A percentile compares a stretch with the other conserved stretches of the same genome.
Evolutionary conservation across 129 eudicot species (phyloP).

Genomic region (Centrapalus pauciflorus): DNA sequence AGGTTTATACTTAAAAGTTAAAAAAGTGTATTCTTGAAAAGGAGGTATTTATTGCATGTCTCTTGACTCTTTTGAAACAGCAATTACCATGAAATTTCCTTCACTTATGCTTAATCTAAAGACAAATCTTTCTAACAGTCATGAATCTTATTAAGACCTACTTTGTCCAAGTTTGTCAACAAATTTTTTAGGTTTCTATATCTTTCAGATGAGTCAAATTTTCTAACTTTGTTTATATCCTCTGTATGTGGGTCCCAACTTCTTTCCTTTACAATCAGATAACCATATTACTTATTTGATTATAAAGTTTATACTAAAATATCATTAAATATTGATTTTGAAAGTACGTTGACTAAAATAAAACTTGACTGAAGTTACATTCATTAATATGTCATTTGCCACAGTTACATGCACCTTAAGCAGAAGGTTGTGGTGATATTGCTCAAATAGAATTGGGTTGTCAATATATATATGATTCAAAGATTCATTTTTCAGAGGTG

Average conservation of each 20-base stretch:
- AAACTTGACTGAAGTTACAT: no score
- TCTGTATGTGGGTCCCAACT: not conserved
- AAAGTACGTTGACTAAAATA: no score
- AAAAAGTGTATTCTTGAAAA: slow-evolving; percentile 5
- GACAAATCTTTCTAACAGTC: slow-evolving; percentile 5
- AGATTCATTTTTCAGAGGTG: slow-evolving; percentile 45
- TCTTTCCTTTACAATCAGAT: no score
- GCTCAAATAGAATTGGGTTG: not conserved
- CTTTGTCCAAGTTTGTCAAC: not conserved
- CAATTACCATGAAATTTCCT: slow-evolving; percentile 1
- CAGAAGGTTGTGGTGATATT: not conserved
- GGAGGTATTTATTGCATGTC: not conserved
- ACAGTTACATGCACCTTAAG: not conserved
- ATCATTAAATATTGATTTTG: no score
- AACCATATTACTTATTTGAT: no score
- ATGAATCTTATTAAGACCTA: not conserved
- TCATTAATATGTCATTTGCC: no score
- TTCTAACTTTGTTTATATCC: not conserved
- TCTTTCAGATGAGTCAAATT: not conserved
- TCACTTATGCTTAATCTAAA: slow-evolving; percentile 6
- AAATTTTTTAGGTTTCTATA: not conserved
- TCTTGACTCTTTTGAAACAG: not conserved
- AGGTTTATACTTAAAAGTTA: not conserved
- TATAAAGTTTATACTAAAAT: no score
- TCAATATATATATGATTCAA: slow-evolving; percentile 7